Percentiles rank a stretch among this genome's conserved stretches.
Evolutionary conservation across 192 early-diverging fungal genomes (phyloP).

Genomic region (Backusella australiensis): DNA sequence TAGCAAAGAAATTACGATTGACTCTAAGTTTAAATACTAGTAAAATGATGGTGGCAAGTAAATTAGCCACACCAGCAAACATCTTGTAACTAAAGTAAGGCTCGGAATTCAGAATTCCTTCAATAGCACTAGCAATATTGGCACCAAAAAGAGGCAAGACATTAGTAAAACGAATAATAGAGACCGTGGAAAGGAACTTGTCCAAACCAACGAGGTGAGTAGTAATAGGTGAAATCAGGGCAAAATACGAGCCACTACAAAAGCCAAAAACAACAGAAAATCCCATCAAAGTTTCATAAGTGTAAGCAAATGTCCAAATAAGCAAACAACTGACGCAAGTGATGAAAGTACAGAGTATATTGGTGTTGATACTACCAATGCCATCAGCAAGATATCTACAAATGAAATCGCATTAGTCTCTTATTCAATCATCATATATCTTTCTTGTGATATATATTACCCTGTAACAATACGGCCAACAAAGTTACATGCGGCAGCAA

Average conservation of each 20-base stretch:
- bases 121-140: conserved; percentile 32
- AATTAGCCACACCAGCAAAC: conserved; percentile 30
- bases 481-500: conserved; percentile 22
- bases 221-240: conserved; percentile 24
- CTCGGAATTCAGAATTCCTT: conserved; percentile 24
- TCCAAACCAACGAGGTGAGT: conserved; percentile 20
- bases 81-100: conserved; percentile 39
- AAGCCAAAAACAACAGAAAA: conserved; percentile 34
- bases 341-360: conserved; percentile 21
- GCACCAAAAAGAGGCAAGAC: conserved; percentile 26
- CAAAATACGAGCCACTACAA: conserved; percentile 32
- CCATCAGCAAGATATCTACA: conserved; percentile 17
- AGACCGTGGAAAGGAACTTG: conserved; percentile 19
- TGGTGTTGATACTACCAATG: conserved; percentile 30
- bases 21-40: conserved; percentile 16
- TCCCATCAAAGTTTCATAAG: conserved; percentile 25
- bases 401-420: background rate
- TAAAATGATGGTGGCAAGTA: conserved; percentile 4
- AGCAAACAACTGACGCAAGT: conserved; percentile 14
- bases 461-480: conserved; percentile 24
- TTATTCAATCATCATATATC: too few relatives aligned
- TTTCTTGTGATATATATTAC: background rate
- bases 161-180: conserved; percentile 22
- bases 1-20: conserved; percentile 14
- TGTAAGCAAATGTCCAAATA: conserved; percentile 34